Base-by-base conservation (phyloP, 1,139 yeast species). In the Petasospora fabianii region DNA sequence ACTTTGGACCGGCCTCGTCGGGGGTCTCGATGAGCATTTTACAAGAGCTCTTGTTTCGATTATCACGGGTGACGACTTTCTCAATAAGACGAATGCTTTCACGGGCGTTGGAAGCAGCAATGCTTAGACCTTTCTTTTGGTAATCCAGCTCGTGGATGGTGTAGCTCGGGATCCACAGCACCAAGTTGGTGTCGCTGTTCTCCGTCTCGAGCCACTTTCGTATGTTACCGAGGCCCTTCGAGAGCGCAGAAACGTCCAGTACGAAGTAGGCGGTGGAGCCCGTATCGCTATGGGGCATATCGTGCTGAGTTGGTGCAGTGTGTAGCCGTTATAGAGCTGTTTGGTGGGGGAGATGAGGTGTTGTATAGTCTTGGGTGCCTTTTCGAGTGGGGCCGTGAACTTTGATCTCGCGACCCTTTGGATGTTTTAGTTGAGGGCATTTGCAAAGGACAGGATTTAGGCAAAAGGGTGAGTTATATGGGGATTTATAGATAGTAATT, bases 21-120 rank as follows among this genome's bases (percentile, higher is more conserved):
- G 72, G 67, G 0, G 67, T 51, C 49, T 67, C 72, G 30, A 71
- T 58, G 5, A 42, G 32, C 21, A 68, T 34, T 24, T 53, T 48
- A 36, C 60, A 21, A 38, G 50, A 15, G 3, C 15, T 11, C 4
- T 8, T n/a, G n/a, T n/a, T n/a, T 4, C 29, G 19, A 53, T 33
- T 44, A 16, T 43, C 68, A 68, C 41, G 61, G 52, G 53, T 64
- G 41, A 48, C 63, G 49, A 51, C 42, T 13, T 49, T 44, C 47
- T 77, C 84, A 41, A 79, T 71, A 48, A 77, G 73, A 34, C 69
- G 60, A 21, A 77, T 67, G 21, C 81, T 74, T 50, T 75, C 81
- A 41, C 80, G 62, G 5, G 84, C 77, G 58, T 76, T 76, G 10
- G 70, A 66, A 9, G 83, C 77, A 46, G 66, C 61, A 59, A 77